phyloP scores from a whole-genome alignment of 176 grass and related monocot genomes.

The Triticum urartu region DNA sequence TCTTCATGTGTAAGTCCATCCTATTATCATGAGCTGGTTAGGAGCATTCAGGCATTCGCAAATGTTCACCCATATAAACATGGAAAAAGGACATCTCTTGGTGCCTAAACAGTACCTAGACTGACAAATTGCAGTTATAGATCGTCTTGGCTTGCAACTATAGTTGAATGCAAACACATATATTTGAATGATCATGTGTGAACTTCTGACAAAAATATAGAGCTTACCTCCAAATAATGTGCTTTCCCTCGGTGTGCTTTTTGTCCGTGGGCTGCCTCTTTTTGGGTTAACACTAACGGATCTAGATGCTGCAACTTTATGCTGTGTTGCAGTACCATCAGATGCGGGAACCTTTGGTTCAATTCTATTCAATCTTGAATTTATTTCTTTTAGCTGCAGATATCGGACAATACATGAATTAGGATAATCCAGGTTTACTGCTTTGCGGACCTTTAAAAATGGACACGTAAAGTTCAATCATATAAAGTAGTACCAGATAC shows the following conservation, averaged over 20 bases:
- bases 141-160: neutral
- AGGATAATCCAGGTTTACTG: neutral
- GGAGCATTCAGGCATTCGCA: neutral
- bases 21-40: neutral
- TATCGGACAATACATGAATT: conserved; percentile 36
- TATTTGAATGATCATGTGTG: neutral
- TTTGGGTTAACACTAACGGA: conserved; percentile 74
- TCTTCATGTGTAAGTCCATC: neutral
- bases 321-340: conserved; percentile 45
- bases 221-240: conserved; percentile 71
- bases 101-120: neutral
- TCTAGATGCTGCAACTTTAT: conserved; percentile 53
- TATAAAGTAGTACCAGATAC: neutral
- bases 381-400: conserved; percentile 94
- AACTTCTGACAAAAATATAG: neutral
- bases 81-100: neutral
- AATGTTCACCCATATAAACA: neutral
- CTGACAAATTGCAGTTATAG: conserved; percentile 4
- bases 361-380: conserved; percentile 74
- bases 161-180: conserved; percentile 14
- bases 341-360: conserved; percentile 74
- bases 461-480: conserved; percentile 6
- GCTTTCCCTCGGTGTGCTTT: conserved; percentile 58
- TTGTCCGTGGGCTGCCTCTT: conserved; percentile 78
- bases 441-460: conserved; percentile 2